phyloP scores from a whole-genome alignment of 257 asterid species.

The Misopates orontium region DNA sequence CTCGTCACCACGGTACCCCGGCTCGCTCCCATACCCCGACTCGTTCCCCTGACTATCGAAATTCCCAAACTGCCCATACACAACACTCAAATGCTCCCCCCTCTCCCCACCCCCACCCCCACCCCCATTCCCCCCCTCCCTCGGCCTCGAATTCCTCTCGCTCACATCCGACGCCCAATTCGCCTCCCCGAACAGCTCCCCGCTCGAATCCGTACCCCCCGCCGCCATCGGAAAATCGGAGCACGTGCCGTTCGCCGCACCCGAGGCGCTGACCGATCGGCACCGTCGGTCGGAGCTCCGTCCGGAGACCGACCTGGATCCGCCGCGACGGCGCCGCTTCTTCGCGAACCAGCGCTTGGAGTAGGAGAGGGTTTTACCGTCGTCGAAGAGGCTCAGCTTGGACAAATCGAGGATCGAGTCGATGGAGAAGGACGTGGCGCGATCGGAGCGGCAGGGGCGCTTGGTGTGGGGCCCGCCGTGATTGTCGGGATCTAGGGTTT shows the following conservation, averaged over 20 bases:
- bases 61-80: slow-evolving; percentile 58
- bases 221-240: slow-evolving; percentile 82
- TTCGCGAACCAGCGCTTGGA: slow-evolving; percentile 65
- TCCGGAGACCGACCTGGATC: slow-evolving; percentile 87
- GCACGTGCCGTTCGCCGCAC: slow-evolving; percentile 87
- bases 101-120: slow-evolving; percentile 42
- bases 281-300: slow-evolving; percentile 93
- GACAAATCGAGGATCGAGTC: slow-evolving; percentile 83
- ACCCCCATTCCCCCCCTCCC: slow-evolving; percentile 52
- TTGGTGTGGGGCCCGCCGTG: slow-evolving; percentile 56
- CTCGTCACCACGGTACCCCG: slow-evolving; percentile 90
- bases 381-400: slow-evolving; percentile 78
- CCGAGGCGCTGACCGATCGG: slow-evolving; percentile 78
- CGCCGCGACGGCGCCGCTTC: slow-evolving; percentile 79
- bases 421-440: slow-evolving; percentile 69
- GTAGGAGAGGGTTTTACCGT: slow-evolving; percentile 45
- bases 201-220: slow-evolving; percentile 96
- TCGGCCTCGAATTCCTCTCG: slow-evolving; percentile 65
- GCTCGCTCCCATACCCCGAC: slow-evolving; percentile 96
- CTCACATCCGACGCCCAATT: slow-evolving; percentile 96
- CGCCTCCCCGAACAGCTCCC: slow-evolving; percentile 84
- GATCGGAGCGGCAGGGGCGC: slow-evolving; percentile 83
- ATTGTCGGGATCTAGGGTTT: slow-evolving; percentile 54
- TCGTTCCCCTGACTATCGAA: slow-evolving; percentile 63
- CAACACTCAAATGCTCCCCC: slow-evolving; percentile 51